Conservation (phyloP, 805 yeast species). For the Suhomyces sp. region DNA sequence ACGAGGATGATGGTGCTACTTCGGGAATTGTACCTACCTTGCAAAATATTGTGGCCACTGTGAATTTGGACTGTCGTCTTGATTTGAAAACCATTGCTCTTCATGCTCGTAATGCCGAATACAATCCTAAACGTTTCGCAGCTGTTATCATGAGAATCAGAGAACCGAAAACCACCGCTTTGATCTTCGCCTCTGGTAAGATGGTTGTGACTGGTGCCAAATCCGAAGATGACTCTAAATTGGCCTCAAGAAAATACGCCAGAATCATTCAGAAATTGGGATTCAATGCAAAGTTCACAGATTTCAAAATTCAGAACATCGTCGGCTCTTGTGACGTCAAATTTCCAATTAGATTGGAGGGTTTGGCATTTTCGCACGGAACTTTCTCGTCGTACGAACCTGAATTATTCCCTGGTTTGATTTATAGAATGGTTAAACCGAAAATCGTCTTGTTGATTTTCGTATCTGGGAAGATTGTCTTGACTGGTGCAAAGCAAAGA, state of each 20-base stretch:
- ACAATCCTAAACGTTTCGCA: constrained; percentile 97
- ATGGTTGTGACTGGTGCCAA: constrained; percentile 99
- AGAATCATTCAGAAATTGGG: constrained; percentile 97
- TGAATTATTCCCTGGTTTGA: constrained; percentile 95
- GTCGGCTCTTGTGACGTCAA: constrained; percentile 99
- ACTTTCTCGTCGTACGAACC: constrained; percentile 98
- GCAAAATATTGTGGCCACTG: constrained; percentile 97
- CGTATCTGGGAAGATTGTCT: constrained; percentile 94
- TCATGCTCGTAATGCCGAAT: constrained; percentile 98
- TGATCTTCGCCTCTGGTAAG: constrained; percentile 97
- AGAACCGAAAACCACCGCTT: constrained; percentile 97
- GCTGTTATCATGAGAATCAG: constrained; percentile 99
- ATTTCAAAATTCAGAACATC: constrained; percentile 95
- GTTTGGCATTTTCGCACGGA: constrained; percentile 96
- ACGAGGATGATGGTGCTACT: constrained; percentile 66
- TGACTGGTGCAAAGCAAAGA: constrained; percentile 98
- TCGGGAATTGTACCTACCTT: constrained; percentile 96
- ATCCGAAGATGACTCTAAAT: constrained; percentile 96
- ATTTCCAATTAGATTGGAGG: constrained; percentile 95
- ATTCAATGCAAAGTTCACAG: constrained; percentile 95
- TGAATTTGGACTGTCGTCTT: constrained; percentile 90
- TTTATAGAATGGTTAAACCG: constrained; percentile 99
- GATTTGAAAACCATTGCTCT: constrained; percentile 96
- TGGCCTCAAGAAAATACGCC: constrained; percentile 96
- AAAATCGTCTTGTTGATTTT: constrained; percentile 93